phyloP scores from a whole-genome alignment of 2,329 filamentous ascomycete species.

The Claviceps spartinae region DNA sequence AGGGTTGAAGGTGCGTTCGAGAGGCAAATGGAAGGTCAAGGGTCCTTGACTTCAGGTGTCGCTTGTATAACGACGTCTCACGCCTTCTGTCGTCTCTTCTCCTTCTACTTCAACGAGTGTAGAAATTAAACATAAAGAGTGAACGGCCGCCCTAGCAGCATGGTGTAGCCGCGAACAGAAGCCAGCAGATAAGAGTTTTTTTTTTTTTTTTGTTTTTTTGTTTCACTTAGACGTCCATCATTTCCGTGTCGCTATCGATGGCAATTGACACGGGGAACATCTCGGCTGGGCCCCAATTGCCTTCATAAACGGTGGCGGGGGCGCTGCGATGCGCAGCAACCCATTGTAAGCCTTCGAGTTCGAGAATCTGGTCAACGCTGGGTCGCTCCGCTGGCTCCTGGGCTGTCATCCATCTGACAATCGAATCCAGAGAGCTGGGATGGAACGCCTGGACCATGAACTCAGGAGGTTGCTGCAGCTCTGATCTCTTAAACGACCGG shows the following conservation, averaged over 20 bases:
- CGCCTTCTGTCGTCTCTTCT: slow-evolving; percentile 2
- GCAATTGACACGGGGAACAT: slow-evolving; percentile 25
- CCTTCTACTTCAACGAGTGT: background rate
- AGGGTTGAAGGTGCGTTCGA: background rate
- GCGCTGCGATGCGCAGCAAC: slow-evolving; percentile 63
- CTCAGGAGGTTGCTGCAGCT: slow-evolving; percentile 51
- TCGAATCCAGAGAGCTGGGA: slow-evolving; percentile 62
- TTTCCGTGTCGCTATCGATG: slow-evolving; percentile 38
- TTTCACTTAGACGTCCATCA: slow-evolving; percentile 41
- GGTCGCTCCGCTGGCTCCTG: slow-evolving; percentile 63
- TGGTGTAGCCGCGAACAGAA: no score
- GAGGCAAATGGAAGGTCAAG: background rate
- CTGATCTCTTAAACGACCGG: slow-evolving; percentile 33
- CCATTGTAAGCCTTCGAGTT: slow-evolving; percentile 65
- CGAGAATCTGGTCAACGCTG: slow-evolving; percentile 57
- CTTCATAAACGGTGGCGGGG: slow-evolving; percentile 90
- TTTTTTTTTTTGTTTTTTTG: background rate
- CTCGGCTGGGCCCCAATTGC: slow-evolving; percentile 79
- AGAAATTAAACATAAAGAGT: no score
- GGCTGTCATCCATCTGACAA: slow-evolving; percentile 80
- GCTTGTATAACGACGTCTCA: no score
- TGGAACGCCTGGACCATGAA: slow-evolving; percentile 79
- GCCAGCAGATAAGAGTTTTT: no score
- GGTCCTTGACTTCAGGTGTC: no score
- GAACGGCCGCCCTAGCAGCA: no score